phyloP scores from a whole-genome alignment of 768 basidiomycete species.

The Botryobasidium botryosum region DNA sequence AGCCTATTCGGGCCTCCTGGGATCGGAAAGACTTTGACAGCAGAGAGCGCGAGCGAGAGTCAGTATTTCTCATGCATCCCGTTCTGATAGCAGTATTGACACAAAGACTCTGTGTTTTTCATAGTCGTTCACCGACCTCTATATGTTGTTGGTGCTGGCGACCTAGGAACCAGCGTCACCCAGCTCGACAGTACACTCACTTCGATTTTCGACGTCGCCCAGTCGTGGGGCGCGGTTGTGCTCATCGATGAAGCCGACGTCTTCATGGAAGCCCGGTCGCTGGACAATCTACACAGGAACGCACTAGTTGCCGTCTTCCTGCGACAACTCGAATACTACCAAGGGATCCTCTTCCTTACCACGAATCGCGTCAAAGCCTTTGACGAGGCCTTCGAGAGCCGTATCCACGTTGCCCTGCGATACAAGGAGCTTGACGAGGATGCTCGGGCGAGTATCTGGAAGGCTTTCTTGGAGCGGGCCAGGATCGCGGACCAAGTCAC shows the following conservation, averaged over 20 bases:
- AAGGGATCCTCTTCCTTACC: constrained; percentile 26
- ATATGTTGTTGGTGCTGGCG: constrained; percentile 23
- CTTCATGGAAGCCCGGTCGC: constrained; percentile 50
- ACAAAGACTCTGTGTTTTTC: no score
- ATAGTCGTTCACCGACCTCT: constrained; percentile 17
- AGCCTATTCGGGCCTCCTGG: constrained; percentile 29
- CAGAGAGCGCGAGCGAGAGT: constrained; percentile 24
- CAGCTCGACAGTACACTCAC: constrained; percentile 19
- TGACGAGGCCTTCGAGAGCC: constrained; percentile 23
- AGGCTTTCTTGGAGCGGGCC: constrained; percentile 36
- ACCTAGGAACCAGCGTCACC: constrained; percentile 21
- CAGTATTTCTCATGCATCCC: no score
- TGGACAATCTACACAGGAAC: constrained; percentile 47
- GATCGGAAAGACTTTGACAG: constrained; percentile 29
- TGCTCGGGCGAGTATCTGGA: constrained; percentile 45
- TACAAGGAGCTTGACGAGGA: constrained; percentile 38
- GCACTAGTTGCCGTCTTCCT: constrained; percentile 56
- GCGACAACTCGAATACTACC: constrained; percentile 20
- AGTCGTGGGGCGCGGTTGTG: constrained; percentile 22
- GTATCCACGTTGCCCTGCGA: constrained; percentile 29
- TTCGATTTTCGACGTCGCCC: constrained; percentile 20
- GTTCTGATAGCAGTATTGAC: no score
- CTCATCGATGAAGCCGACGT: constrained; percentile 38
- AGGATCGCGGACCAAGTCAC: constrained; percentile 21
- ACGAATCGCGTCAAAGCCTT: constrained; percentile 25